Conservation (phyloP, 2,329 filamentous ascomycete genomes). For the Parascedosporium putredinis region DNA sequence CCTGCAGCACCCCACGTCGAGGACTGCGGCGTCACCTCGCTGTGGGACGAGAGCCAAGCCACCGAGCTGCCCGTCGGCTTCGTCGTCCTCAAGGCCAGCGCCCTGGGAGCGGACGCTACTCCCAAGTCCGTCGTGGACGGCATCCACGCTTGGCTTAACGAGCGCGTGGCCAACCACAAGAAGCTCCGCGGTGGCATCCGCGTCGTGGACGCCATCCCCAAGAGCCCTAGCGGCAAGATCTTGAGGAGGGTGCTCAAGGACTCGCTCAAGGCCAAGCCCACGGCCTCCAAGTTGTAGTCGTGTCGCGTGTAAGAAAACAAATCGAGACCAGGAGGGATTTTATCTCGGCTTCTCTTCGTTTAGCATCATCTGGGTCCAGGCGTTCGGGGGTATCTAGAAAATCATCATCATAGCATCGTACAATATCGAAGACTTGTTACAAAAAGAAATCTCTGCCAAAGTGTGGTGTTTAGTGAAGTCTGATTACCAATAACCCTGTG, state of each 20-base stretch:
- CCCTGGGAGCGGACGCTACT: constrained; percentile 13
- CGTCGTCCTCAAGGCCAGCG: constrained; percentile 17
- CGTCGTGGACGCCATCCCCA: constrained; percentile 57
- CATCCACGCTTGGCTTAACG: constrained; percentile 9
- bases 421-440: no score
- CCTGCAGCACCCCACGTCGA: constrained; percentile 28
- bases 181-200: constrained; percentile 57
- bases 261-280: not conserved
- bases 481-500: no score
- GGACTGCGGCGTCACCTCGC: constrained; percentile 53
- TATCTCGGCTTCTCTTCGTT: no score
- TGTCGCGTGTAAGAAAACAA: not conserved
- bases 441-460: no score
- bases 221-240: constrained; percentile 47
- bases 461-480: no score
- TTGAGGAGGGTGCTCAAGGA: constrained; percentile 27
- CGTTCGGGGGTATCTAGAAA: no score
- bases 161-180: constrained; percentile 43
- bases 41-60: constrained; percentile 27
- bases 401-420: no score
- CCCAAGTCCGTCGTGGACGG: constrained; percentile 17
- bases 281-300: not conserved
- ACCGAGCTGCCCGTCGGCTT: constrained; percentile 39
- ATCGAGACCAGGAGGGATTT: not conserved
- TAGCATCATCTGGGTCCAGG: no score